These are phyloP conservation scores for Babesia ovis DNA, from an alignment of 169 alveolate genomes.

Conservation along the genomic window DNA sequence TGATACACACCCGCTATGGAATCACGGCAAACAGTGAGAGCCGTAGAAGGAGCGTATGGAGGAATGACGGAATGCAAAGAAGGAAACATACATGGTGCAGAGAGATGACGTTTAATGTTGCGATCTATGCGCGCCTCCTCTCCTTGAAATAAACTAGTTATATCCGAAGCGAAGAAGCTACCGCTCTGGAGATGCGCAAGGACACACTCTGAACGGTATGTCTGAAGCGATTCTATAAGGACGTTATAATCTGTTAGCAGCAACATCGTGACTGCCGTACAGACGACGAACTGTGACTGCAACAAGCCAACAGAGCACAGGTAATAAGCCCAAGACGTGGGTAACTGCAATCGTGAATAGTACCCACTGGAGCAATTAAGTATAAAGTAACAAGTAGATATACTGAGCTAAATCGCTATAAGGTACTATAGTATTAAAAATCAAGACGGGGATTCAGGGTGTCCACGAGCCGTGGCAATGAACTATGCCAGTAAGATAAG, in stretches of 20 bases:
- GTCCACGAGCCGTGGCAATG: too few species aligned
- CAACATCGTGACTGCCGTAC: slow-evolving; percentile 13
- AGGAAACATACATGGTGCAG: slow-evolving; percentile 32
- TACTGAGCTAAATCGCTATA: too few species aligned
- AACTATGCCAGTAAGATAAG: too few species aligned
- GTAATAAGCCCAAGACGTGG: slow-evolving; percentile 1
- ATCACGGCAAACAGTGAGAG: slow-evolving; percentile 42
- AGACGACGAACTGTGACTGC: not conserved
- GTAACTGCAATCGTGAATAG: not conserved
- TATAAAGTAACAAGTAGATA: too few species aligned
- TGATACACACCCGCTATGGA: slow-evolving; percentile 35
- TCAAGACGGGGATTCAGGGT: too few species aligned
- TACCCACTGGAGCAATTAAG: not conserved
- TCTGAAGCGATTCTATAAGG: slow-evolving; percentile 17
- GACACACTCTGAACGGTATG: slow-evolving; percentile 33
- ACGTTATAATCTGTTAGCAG: slow-evolving; percentile 23
- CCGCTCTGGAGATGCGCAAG: slow-evolving; percentile 38
- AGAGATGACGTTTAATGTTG: slow-evolving; percentile 26
- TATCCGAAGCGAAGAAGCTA: slow-evolving; percentile 24
- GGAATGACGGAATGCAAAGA: slow-evolving; percentile 33
- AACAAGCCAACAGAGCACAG: not conserved
- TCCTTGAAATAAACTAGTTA: slow-evolving; percentile 4
- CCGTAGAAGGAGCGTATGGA: slow-evolving; percentile 32
- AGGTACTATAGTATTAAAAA: too few species aligned
- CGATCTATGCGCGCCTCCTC: slow-evolving; percentile 20